Evolutionary conservation across 2,329 filamentous ascomycete species (phyloP).

Genomic region (Thermomyces lanuginosus): DNA sequence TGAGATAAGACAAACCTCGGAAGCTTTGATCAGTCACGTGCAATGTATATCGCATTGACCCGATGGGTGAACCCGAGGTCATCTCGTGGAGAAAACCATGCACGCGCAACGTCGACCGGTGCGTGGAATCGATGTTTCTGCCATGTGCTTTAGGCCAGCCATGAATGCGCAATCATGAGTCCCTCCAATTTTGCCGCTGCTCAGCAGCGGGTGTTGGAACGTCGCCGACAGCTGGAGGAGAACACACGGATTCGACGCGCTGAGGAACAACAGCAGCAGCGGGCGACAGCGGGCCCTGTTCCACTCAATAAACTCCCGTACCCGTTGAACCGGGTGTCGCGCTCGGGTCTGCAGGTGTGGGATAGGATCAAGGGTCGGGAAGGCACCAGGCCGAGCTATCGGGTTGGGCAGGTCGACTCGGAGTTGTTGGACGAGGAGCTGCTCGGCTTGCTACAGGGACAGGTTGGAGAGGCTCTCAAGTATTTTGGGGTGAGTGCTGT

Average conservation of each 20-base stretch:
- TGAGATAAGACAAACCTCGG: too few species aligned
- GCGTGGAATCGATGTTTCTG: too few species aligned
- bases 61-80: too few species aligned
- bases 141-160: too few species aligned
- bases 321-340: slow-evolving; percentile 42
- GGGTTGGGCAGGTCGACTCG: slow-evolving; percentile 90
- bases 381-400: slow-evolving; percentile 69
- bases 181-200: slow-evolving; percentile 68
- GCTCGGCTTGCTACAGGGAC: slow-evolving; percentile 63
- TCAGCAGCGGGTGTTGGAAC: slow-evolving; percentile 69
- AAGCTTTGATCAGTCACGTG: too few species aligned
- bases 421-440: slow-evolving; percentile 91
- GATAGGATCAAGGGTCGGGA: slow-evolving; percentile 55
- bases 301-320: slow-evolving; percentile 43
- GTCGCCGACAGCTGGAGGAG: slow-evolving; percentile 59
- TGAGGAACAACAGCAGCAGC: slow-evolving; percentile 23
- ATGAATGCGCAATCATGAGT: slow-evolving; percentile 35
- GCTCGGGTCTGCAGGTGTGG: slow-evolving; percentile 40
- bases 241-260: slow-evolving; percentile 42
- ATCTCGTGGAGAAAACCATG: too few species aligned
- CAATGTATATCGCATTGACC: too few species aligned
- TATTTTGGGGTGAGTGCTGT: slow-evolving; percentile 51
- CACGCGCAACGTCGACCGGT: too few species aligned
- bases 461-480: slow-evolving; percentile 75
- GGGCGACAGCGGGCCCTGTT: slow-evolving; percentile 35